A percentile compares a stretch with the other conserved stretches of the same genome.
Evolutionary conservation across 805 yeast species (phyloP).

Genomic region (Priceomyces haplophilus): DNA sequence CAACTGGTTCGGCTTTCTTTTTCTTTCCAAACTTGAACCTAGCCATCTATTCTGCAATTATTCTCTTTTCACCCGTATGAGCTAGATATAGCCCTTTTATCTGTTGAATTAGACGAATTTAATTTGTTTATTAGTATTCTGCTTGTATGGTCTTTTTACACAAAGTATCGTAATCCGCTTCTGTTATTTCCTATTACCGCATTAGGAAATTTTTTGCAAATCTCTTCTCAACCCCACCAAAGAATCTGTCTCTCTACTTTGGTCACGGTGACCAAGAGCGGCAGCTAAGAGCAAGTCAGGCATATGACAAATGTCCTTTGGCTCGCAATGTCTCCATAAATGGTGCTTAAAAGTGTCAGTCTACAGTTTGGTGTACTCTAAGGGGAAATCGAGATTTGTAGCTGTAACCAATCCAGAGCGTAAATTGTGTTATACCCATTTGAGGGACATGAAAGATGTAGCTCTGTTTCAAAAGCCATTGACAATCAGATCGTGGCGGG

Average conservation of each 20-base stretch:
- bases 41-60: conserved; percentile 36
- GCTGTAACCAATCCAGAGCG: no score
- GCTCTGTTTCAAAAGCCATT: no score
- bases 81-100: conserved; percentile 2
- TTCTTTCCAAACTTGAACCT: conserved; percentile 58
- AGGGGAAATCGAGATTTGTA: background rate
- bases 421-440: no score
- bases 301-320: background rate
- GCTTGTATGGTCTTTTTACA: conserved; percentile 4
- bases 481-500: no score
- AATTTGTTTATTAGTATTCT: conserved; percentile 5
- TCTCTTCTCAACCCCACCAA: conserved; percentile 1
- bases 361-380: background rate
- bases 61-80: background rate
- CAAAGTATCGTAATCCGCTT: conserved; percentile 1
- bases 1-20: conserved; percentile 24
- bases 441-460: no score
- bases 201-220: conserved; percentile 6
- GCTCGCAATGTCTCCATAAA: conserved; percentile 1
- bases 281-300: background rate
- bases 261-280: background rate
- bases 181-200: conserved; percentile 1
- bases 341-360: background rate
- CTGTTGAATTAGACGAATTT: background rate
- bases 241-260: background rate